Percentiles rank a stretch among this genome's conserved stretches.
These are phyloP conservation scores for Seminavis robusta DNA, from an alignment of 108 stramenopile genomes.

Conservation along the genomic window DNA sequence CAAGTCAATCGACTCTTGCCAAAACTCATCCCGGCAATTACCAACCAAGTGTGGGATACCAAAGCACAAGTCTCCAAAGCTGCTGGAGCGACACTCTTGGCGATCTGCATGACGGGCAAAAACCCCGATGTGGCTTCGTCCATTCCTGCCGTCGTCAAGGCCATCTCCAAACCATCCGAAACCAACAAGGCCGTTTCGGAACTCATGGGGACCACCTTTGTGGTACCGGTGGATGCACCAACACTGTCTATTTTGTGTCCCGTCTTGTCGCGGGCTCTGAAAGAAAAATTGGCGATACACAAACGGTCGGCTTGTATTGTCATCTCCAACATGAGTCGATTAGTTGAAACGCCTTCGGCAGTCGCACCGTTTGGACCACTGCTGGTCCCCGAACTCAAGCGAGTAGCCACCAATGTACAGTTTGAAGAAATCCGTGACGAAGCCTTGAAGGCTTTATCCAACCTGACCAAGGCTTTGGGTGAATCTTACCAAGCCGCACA, in stretches of 20 bases:
- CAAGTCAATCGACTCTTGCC: constrained; percentile 72
- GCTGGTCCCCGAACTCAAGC: constrained; percentile 93
- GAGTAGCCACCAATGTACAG: constrained; percentile 89
- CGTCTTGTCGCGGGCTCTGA: constrained; percentile 87
- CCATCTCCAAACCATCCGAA: constrained; percentile 85
- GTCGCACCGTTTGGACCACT: constrained; percentile 93
- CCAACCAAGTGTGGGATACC: constrained; percentile 88
- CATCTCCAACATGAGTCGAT: constrained; percentile 95
- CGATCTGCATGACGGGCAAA: constrained; percentile 75
- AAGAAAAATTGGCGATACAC: constrained; percentile 88
- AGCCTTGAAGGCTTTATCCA: constrained; percentile 76
- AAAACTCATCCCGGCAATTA: constrained; percentile 84
- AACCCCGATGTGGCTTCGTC: constrained; percentile 85
- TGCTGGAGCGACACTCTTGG: constrained; percentile 66
- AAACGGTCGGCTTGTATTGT: constrained; percentile 94
- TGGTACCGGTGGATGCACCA: constrained; percentile 89
- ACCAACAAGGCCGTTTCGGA: constrained; percentile 90
- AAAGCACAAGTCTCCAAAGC: constrained; percentile 91
- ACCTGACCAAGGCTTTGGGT: constrained; percentile 81
- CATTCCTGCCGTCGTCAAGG: constrained; percentile 88
- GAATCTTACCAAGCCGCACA: constrained; percentile 62
- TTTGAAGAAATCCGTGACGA: constrained; percentile 97
- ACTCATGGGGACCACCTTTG: constrained; percentile 95
- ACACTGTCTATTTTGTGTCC: constrained; percentile 96
- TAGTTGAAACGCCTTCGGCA: constrained; percentile 91